Base-by-base conservation (phyloP, 768 basidiomycete species). In the Hypsizygus marmoreus region DNA sequence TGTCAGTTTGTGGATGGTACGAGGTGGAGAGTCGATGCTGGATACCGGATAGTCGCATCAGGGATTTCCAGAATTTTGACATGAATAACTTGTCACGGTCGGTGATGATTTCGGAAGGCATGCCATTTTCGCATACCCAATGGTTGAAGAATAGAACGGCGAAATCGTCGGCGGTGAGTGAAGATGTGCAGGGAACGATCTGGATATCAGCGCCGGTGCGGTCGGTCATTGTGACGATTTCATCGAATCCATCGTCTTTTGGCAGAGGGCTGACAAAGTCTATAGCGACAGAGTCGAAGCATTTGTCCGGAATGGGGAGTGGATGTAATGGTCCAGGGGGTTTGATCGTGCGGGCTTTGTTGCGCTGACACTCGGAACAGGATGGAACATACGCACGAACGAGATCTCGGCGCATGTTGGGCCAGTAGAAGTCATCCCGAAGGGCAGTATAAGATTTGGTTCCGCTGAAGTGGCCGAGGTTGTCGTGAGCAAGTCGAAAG, bases 391-490 rank as follows among this genome's bases (percentile, higher is more conserved):
- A 51, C 4, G 4, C 3, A 10, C 29, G 13, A n/a, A 22, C 10
- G 3, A 51, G 19, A 20, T 51, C 30, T 2, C 17, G 2, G 41
- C 64, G 45, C 68, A 72, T 71, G 32, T 63, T 57, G 19, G 62
- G 60, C 67, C 66, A 62, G 30, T 62, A 70, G 43, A 56, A 70
- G 1, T 54, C 50, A 0, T 52, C 13, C 0, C 49, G 19, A 0
- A 71, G 37, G 0, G 53, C 11, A 1, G 30, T 54, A 41, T 68
- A 69, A 0, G 54, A 47, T 47, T 73, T 67, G n/a, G 58, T 45
- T 9, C 58, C 55, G 0, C 71, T 60, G 40, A 73, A 67, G 51
- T 70, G 65, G 0, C 67, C 67, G 0, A 63, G 41, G 0, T 40
- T 23, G 40, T 70, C 60, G 37, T 68, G 70, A 0, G 60, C 63